Evolutionary conservation across 1,284 basidiomycete species (phyloP), one percentile per base, ranked within the genome.

Genomic region (Cutaneotrichosporon spelunceum): DNA sequence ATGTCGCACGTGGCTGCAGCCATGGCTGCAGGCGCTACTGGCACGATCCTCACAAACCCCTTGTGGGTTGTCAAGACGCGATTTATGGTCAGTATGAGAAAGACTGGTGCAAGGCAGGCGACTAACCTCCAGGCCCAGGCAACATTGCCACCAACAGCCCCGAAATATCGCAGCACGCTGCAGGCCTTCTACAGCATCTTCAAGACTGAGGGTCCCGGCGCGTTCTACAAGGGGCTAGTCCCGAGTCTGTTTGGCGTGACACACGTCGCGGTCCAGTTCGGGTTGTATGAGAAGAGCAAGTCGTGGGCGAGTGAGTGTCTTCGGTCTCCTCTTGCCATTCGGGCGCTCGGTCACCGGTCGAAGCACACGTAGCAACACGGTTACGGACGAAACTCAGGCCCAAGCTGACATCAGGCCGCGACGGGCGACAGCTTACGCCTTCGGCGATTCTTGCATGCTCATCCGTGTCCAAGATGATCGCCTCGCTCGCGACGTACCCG

Each of bases 61-160:
- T 77, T 97, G 8, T 97, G 93, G 93, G 91, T 97, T 47, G 93
- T 97, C 77, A 96, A 96, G 82, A 96, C 93, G 23, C 86, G 93
- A 26, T 96, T 96, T 79, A 95, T 96, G 94, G 93, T 94, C 26
- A 13, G 33, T 19, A 11, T 11, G 13, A 33, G 30, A 33, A 33
- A 33, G 30, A 33, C 26, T 30, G 30, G 29, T 11, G n/a, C 26
- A 10, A 11, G 10, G 24, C 3, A 19, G 19, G 48, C 48, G 48
- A 50, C 59, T 59, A 44, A 59, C 36, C 34, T 13, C 4, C 58
- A 79, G 78, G 75, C 76, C 21, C 79, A 78, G 68, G 76, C 74
- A 21, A 72, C 71, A n/a, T 89, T 89, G 76, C 84, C 87, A 27
- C 82, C 84, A 65, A 81, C 84, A 44, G 89, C 92, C 78, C 81